Evolutionary conservation across 768 basidiomycete genomes (phyloP).

Genomic region (Exsudoporus frostii): DNA sequence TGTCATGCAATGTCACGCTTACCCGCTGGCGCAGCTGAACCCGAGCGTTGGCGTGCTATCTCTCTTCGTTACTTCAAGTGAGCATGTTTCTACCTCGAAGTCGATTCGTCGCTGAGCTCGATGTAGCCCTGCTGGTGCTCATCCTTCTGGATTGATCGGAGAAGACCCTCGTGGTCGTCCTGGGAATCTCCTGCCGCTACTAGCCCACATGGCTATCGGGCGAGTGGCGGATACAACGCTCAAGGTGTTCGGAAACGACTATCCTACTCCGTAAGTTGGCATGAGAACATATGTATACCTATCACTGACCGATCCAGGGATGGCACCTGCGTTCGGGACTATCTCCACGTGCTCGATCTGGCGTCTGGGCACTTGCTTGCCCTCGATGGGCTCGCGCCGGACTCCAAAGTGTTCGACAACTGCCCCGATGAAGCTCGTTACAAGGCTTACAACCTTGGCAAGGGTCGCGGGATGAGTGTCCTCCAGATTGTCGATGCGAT

Average conservation of each 20-base stretch:
- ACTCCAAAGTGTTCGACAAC: constrained; percentile 56
- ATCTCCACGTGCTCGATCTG: constrained; percentile 89
- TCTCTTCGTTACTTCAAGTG: constrained; percentile 97
- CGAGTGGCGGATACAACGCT: constrained; percentile 66
- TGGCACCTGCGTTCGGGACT: constrained; percentile 97
- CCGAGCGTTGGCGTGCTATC: constrained; percentile 71
- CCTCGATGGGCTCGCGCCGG: constrained; percentile 70
- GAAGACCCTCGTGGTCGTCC: constrained; percentile 97
- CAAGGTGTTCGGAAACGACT: constrained; percentile 95
- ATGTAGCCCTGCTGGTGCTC: constrained; percentile 91
- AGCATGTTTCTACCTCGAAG: constrained; percentile 19
- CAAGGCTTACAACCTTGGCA: constrained; percentile 97
- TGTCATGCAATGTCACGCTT: neutral
- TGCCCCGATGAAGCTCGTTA: constrained; percentile 55
- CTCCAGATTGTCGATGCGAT: constrained; percentile 94
- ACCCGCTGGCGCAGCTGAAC: constrained; percentile 50
- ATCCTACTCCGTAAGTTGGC: constrained; percentile 77
- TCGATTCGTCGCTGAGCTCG: constrained; percentile 2
- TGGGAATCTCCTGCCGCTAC: constrained; percentile 88
- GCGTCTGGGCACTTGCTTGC: constrained; percentile 93
- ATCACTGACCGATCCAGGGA: constrained; percentile 48
- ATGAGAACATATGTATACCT: too few relatives aligned
- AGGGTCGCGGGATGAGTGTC: constrained; percentile 88
- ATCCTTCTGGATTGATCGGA: constrained; percentile 91
- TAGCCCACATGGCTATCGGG: constrained; percentile 93